These are phyloP conservation scores for Rhizophagus clarus DNA, from an alignment of 192 early-diverging fungal species.

Conservation along the genomic window DNA sequence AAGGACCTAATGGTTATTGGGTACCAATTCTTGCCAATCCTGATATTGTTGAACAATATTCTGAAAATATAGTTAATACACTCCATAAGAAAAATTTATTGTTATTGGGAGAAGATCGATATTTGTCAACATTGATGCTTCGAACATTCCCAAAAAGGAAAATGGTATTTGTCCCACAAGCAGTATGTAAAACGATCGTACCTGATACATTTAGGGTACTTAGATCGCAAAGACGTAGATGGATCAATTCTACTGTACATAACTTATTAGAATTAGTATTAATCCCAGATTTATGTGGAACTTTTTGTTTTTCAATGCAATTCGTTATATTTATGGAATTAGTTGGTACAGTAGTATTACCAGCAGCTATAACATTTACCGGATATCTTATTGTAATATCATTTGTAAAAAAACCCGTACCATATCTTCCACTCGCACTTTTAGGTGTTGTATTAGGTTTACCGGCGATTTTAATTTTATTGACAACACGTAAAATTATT, in stretches of 20 bases:
- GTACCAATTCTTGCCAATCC: conserved; percentile 85
- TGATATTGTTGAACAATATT: conserved; percentile 83
- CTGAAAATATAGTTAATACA: conserved; percentile 83
- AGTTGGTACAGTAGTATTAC: conserved; percentile 88
- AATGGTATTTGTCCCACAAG: conserved; percentile 92
- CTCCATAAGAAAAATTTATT: conserved; percentile 94
- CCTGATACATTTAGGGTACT: conserved; percentile 86
- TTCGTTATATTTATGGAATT: conserved; percentile 96
- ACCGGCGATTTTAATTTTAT: conserved; percentile 75
- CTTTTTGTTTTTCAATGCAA: conserved; percentile 93
- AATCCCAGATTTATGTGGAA: conserved; percentile 85
- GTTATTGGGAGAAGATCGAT: conserved; percentile 95
- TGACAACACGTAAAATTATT: conserved; percentile 77
- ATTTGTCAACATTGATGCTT: conserved; percentile 93
- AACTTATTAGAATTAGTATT: conserved; percentile 84
- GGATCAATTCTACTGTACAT: conserved; percentile 96
- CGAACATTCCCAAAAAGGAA: conserved; percentile 91
- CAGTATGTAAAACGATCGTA: conserved; percentile 89
- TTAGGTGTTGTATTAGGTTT: conserved; percentile 74
- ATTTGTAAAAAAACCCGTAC: conserved; percentile 49
- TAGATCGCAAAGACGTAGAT: conserved; percentile 80
- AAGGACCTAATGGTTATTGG: conserved; percentile 76
- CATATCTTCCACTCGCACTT: conserved; percentile 66
- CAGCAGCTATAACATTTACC: conserved; percentile 89
- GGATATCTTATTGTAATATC: conserved; percentile 78